Conservation (phyloP, 768 basidiomycete genomes). For the Tubosaeta sp. region DNA sequence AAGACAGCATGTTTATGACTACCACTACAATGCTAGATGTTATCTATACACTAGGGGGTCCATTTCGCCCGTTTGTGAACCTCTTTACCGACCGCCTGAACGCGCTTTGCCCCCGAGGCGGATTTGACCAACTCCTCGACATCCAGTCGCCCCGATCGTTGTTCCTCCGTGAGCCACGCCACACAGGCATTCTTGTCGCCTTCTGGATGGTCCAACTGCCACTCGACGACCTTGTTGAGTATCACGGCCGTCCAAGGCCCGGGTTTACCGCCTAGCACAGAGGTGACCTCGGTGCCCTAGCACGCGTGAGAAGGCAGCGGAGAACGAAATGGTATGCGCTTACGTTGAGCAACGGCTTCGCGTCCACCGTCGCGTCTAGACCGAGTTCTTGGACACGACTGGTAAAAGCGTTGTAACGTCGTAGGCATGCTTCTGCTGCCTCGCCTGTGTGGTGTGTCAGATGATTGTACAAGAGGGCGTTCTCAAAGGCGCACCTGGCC, state of each 20-base stretch:
- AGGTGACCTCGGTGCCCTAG: constrained; percentile 69
- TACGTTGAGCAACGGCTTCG: constrained; percentile 75
- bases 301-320: background rate
- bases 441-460: constrained; percentile 33
- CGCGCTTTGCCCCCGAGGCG: constrained; percentile 23
- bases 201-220: constrained; percentile 79
- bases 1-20: constrained; percentile 2
- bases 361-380: constrained; percentile 58
- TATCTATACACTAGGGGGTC: constrained; percentile 2
- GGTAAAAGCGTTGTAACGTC: constrained; percentile 64
- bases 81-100: constrained; percentile 14
- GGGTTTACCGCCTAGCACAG: constrained; percentile 50
- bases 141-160: constrained; percentile 42
- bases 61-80: constrained; percentile 32
- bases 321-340: constrained; percentile 25
- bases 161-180: constrained; percentile 62
- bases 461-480: constrained; percentile 24
- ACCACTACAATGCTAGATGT: background rate
- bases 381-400: constrained; percentile 56
- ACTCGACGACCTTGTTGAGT: constrained; percentile 66
- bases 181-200: constrained; percentile 63
- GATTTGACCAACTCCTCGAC: constrained; percentile 24
- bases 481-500: constrained; percentile 32
- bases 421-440: constrained; percentile 45
- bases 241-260: constrained; percentile 70